Conservation (phyloP, 768 basidiomycete genomes). For the Panaeolus papilionaceus region DNA sequence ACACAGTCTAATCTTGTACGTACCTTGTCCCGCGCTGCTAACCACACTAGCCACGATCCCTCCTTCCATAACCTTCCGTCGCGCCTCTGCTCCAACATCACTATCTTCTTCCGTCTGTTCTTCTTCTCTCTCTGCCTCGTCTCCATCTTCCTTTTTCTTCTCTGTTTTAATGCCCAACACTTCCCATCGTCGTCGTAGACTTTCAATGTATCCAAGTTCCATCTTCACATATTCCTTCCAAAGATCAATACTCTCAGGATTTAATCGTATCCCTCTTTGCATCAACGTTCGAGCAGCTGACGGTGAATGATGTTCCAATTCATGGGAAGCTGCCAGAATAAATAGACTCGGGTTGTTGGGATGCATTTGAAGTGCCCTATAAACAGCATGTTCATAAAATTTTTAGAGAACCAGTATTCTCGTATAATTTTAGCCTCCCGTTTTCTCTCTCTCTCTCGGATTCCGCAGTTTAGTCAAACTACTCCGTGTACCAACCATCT, state of each 20-base stretch:
- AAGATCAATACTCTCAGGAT: conserved; percentile 72
- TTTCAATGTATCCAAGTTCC: conserved; percentile 48
- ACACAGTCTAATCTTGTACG: conserved; percentile 18
- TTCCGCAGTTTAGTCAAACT: not conserved
- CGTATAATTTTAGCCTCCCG: conserved; percentile 12
- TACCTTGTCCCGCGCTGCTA: conserved; percentile 75
- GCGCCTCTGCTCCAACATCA: conserved; percentile 59
- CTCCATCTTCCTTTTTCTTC: conserved; percentile 46
- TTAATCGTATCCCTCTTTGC: conserved; percentile 85
- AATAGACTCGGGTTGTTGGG: conserved; percentile 81
- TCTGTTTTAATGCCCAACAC: not conserved
- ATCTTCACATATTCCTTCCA: conserved; percentile 93
- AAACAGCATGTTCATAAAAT: conserved; percentile 21
- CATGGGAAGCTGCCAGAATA: conserved; percentile 85
- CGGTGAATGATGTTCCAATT: conserved; percentile 72
- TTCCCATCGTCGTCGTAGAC: conserved; percentile 8
- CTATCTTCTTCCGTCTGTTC: conserved; percentile 53
- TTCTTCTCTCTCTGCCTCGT: conserved; percentile 43
- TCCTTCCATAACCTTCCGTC: conserved; percentile 75
- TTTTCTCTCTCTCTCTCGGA: conserved; percentile 1
- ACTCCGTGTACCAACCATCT: conserved; percentile 9
- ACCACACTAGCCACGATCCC: conserved; percentile 84
- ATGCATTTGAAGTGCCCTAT: conserved; percentile 86
- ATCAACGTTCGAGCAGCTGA: conserved; percentile 84
- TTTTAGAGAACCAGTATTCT: conserved; percentile 11